A percentile compares a stretch with the other conserved stretches of the same genome.
These are phyloP conservation scores for Sphagnum magellanicum DNA, from an alignment of 228 moss, liverwort and hornwort genomes.

Conservation along the genomic window DNA sequence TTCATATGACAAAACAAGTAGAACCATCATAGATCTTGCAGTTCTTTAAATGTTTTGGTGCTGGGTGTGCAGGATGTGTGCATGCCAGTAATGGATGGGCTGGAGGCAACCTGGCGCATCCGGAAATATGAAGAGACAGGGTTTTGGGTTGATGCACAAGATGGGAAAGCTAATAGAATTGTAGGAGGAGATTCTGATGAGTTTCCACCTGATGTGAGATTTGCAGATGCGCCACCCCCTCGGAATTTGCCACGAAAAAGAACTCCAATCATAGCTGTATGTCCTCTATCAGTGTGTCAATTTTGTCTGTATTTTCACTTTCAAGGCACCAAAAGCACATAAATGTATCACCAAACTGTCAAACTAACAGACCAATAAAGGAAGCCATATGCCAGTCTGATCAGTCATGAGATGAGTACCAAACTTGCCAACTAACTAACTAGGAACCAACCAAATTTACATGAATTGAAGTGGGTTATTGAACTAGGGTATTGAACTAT, in stretches of 20 bases:
- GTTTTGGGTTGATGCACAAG: constrained; percentile 35
- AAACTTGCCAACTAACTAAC: too few relatives aligned
- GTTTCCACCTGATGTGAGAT: constrained; percentile 4
- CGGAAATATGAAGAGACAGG: constrained; percentile 71
- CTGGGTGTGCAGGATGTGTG: constrained; percentile 64
- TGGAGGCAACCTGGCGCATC: constrained; percentile 78
- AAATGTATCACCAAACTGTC: too few relatives aligned
- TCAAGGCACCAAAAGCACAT: too few relatives aligned
- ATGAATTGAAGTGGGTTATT: too few relatives aligned
- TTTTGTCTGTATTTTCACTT: too few relatives aligned
- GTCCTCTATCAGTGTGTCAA: background rate
- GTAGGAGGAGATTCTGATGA: constrained; percentile 13
- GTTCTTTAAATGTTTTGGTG: background rate
- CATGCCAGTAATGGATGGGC: constrained; percentile 95
- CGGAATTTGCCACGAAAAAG: constrained; percentile 23
- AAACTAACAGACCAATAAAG: too few relatives aligned
- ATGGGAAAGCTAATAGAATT: constrained; percentile 18
- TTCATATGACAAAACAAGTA: too few relatives aligned
- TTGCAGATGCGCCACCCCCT: constrained; percentile 16
- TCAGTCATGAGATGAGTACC: too few relatives aligned
- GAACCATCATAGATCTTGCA: too few relatives aligned
- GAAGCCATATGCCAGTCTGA: too few relatives aligned
- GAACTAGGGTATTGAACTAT: too few relatives aligned
- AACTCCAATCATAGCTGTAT: constrained; percentile 77
- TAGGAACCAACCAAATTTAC: too few relatives aligned